phyloP scores from a whole-genome alignment of 768 basidiomycete genomes.

The Lentinus brumalis region DNA sequence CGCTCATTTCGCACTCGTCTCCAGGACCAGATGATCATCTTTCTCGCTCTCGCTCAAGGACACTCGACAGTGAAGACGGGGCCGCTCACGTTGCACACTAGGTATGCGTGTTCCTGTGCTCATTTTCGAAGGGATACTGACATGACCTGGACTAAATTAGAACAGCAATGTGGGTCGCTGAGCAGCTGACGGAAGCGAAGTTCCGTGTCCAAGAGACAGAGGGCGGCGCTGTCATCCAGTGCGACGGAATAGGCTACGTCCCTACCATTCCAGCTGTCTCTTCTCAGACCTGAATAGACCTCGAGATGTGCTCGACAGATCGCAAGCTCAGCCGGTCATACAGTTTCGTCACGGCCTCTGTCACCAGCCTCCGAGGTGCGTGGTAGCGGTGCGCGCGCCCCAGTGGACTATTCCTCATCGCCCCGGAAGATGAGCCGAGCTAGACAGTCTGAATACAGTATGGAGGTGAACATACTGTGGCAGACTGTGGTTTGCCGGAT shows the following conservation, averaged over 20 bases:
- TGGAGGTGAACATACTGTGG: not conserved
- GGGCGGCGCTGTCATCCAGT: slow-evolving; percentile 54
- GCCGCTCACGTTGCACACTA: slow-evolving; percentile 68
- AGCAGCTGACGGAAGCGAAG: slow-evolving; percentile 66
- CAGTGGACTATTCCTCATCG: too few species aligned
- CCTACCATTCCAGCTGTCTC: too few species aligned
- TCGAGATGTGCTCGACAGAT: too few species aligned
- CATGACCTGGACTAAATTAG: slow-evolving; percentile 25
- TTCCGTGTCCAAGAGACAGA: slow-evolving; percentile 55
- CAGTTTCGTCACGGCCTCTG: too few species aligned
- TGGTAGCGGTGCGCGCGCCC: too few species aligned
- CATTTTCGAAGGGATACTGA: not conserved
- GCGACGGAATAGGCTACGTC: slow-evolving; percentile 61
- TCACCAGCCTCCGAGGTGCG: too few species aligned
- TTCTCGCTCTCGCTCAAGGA: slow-evolving; percentile 73
- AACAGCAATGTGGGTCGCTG: slow-evolving; percentile 73
- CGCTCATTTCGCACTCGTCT: slow-evolving; percentile 28
- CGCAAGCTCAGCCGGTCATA: too few species aligned
- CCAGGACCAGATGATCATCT: slow-evolving; percentile 79
- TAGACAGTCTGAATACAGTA: not conserved
- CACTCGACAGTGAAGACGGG: slow-evolving; percentile 56
- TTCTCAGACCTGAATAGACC: too few species aligned
- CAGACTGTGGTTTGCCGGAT: not conserved
- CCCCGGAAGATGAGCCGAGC: too few species aligned
- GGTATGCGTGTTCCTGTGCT: slow-evolving; percentile 45